phyloP scores from a whole-genome alignment of 495 filamentous ascomycete species.

The Talaromyces borbonicus region DNA sequence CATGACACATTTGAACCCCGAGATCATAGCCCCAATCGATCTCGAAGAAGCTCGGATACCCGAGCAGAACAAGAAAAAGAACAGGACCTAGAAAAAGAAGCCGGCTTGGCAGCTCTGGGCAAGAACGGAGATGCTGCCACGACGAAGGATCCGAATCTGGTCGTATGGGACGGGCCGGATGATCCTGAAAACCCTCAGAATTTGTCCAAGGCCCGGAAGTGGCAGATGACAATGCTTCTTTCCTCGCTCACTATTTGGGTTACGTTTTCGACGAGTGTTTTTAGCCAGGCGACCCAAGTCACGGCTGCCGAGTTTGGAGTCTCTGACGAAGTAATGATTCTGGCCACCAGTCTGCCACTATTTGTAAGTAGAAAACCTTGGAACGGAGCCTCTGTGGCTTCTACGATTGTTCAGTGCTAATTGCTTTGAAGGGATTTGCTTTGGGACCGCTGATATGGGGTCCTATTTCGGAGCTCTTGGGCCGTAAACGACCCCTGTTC shows the following conservation, averaged over 20 bases:
- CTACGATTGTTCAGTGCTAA: constrained; percentile 11
- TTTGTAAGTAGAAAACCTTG: constrained; percentile 19
- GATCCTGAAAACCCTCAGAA: constrained; percentile 69
- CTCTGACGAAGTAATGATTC: constrained; percentile 42
- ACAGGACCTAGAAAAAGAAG: not conserved
- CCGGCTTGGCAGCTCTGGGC: not conserved
- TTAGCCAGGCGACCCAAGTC: constrained; percentile 42
- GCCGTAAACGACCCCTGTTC: constrained; percentile 47
- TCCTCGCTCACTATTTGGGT: constrained; percentile 48
- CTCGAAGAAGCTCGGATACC: not conserved
- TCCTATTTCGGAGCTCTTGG: constrained; percentile 48
- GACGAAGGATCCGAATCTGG: constrained; percentile 30
- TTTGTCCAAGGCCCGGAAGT: constrained; percentile 52
- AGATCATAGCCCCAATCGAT: not conserved
- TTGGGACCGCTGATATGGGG: constrained; percentile 46
- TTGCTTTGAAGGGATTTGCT: constrained; percentile 37
- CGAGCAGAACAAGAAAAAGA: not conserved
- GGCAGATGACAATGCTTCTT: constrained; percentile 56
- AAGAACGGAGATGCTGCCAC: constrained; percentile 6
- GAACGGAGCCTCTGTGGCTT: not conserved
- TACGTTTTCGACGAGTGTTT: constrained; percentile 50
- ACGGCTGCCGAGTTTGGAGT: constrained; percentile 42
- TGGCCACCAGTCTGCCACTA: constrained; percentile 48
- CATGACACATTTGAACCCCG: not conserved
- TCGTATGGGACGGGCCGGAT: constrained; percentile 37